Evolutionary conservation across 495 filamentous ascomycete species (phyloP).

Genomic region (Lophiostoma macrostomum): DNA sequence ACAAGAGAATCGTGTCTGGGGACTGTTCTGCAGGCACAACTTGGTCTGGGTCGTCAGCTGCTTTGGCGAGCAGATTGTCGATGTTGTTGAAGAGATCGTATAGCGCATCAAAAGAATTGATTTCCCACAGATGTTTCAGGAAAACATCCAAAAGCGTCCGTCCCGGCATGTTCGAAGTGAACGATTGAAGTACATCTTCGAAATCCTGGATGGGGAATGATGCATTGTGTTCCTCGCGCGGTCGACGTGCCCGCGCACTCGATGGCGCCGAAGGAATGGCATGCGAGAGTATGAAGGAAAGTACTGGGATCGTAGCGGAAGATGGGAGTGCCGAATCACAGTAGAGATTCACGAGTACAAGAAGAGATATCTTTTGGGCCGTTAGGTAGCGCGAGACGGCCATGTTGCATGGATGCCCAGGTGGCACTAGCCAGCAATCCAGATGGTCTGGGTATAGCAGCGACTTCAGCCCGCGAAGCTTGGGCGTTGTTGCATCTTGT

Average conservation of each 20-base stretch:
- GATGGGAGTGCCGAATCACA: constrained; percentile 70
- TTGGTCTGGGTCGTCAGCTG: background rate
- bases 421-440: no score
- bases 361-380: constrained; percentile 76
- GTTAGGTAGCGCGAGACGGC: constrained; percentile 78
- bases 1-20: constrained; percentile 26
- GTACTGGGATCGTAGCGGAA: constrained; percentile 70
- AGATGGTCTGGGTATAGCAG: no score
- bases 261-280: constrained; percentile 51
- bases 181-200: constrained; percentile 57
- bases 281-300: constrained; percentile 79
- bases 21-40: background rate
- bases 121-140: constrained; percentile 76
- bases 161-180: constrained; percentile 68
- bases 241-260: constrained; percentile 38
- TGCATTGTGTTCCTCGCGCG: constrained; percentile 23
- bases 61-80: constrained; percentile 6
- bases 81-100: constrained; percentile 21
- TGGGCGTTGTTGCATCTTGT: no score
- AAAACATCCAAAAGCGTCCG: constrained; percentile 81
- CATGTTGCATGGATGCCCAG: constrained; percentile 9
- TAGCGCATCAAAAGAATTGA: constrained; percentile 53
- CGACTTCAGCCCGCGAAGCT: no score
- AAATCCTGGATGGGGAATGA: constrained; percentile 62
- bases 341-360: constrained; percentile 79